Conservation (phyloP, 2,329 filamentous ascomycete genomes). For the Hirsutella rhossiliensis region DNA sequence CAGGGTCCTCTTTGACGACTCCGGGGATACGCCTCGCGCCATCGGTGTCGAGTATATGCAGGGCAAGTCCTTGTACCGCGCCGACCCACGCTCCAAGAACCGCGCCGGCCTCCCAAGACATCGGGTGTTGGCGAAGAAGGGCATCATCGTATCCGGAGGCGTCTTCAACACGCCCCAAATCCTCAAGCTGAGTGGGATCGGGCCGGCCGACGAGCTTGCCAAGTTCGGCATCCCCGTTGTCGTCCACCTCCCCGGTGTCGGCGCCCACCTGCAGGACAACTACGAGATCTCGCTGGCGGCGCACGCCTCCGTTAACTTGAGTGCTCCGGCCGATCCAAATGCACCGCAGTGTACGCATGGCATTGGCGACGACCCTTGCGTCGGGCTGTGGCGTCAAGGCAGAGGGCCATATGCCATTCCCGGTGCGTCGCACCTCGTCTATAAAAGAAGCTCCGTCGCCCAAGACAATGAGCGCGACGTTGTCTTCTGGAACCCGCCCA, state of each 20-base stretch:
- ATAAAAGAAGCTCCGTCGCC: too few species aligned
- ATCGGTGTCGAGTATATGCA: conserved; percentile 37
- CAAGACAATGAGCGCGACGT: too few species aligned
- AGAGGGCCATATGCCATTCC: too few species aligned
- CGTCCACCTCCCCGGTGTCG: conserved; percentile 44
- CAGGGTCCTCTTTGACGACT: conserved; percentile 1
- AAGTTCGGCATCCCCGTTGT: conserved; percentile 29
- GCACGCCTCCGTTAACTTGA: conserved; percentile 11
- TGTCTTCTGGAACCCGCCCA: too few species aligned
- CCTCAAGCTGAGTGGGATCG: conserved; percentile 37
- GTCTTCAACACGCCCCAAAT: conserved; percentile 41
- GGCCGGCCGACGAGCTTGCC: conserved; percentile 27
- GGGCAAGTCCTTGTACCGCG: conserved; percentile 32
- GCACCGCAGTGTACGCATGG: not conserved
- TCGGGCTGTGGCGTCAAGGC: too few species aligned
- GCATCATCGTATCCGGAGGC: conserved; percentile 35
- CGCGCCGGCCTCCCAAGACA: not conserved
- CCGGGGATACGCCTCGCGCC: conserved; percentile 13
- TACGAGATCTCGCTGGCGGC: too few species aligned
- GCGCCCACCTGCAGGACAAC: conserved; percentile 47
- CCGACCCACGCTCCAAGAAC: conserved; percentile 31
- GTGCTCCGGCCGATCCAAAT: not conserved
- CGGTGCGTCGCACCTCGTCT: too few species aligned
- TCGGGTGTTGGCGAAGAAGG: not conserved
- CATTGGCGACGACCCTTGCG: not conserved